Evolutionary conservation across 495 filamentous ascomycete species (phyloP), one percentile per base, ranked within the genome.

Genomic region (Venustampulla echinocandica): DNA sequence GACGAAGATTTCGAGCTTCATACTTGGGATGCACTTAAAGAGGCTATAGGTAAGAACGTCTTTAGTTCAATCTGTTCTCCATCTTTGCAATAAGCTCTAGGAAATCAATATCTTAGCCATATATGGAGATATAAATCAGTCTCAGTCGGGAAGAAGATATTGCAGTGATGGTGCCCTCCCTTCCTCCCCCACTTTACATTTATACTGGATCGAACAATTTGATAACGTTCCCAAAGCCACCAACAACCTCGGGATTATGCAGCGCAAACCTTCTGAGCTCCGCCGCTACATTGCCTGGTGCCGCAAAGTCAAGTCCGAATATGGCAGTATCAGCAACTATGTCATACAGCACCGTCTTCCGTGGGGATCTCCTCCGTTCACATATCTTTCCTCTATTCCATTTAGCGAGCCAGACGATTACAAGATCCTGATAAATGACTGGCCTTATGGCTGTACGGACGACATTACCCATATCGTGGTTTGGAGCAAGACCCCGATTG

Each of bases 211-310:
- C n/a, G n/a, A n/a, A n/a, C n/a, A n/a, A n/a, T n/a, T n/a, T n/a
- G n/a, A n/a, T n/a, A n/a, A n/a, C n/a, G n/a, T n/a, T n/a, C n/a
- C n/a, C n/a, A n/a, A n/a, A 84, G 81, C 71, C 23, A 60, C 51
- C 40, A 92, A 93, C 60, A 73, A 84, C 36, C 83, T 95, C 54
- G 75, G 71, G 21, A 70, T 80, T 10, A 73, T 97, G 23, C 85
- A 85, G 64, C 78, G 90, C 47, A 81, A 79, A 61, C 90, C 90
- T 23, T 87, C 82, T 49, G 85, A 92, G 59, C 74, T 95, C 9
- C 71, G 77, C 58, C 82, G 84, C 38, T 97, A 97, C 63, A 80
- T 92, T 43, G 63, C 75, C 43, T 95, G 89, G 89, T 79, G 77
- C 7, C 66, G 71, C 44, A 64, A 79, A 37, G 85, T 73, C 41